Evolutionary conservation across 2,329 filamentous ascomycete genomes (phyloP), one percentile per base, ranked within the genome.

Genomic region (Claviceps sp.): DNA sequence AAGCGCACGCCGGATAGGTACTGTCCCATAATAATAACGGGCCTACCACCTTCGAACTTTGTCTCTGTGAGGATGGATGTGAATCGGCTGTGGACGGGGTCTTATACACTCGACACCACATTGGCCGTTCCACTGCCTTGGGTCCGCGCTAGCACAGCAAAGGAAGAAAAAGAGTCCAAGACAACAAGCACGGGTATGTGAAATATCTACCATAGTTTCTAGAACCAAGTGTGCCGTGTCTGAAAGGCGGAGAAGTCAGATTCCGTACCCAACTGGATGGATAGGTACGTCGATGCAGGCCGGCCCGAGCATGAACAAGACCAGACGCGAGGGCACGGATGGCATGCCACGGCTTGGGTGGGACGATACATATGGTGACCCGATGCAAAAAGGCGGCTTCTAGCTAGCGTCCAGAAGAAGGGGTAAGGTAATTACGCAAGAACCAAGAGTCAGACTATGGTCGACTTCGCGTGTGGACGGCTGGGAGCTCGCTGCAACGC

Each of bases 51-150:
- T 22, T 16, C 30, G 7, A 11, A 20, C 30, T 30, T 37, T 37
- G 34, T 42, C 42, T 14, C 34, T 24, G 5, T 22, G 22, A 42
- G 49, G 34, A 42, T 52, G 53, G 53, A 48, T 38, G 24, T n/a
- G 46, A 45, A 50, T 50, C 50, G 53, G 53, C 47, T 38, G 24
- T n/a, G 46, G 38, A 50, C 47, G 34, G 42, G 47, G 51, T 56
- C 51, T 57, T 57, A 57, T 57, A 56, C 50, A 50, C 37, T 42
- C 37, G 30, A 50, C 41, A 47, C 26, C 20, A 47, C 37, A 37
- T 48, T 50, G 41, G 40, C 30, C 34, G 43, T 50, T 51, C 50
- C 54, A 41, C 48, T n/a, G 37, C 42, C 37, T 50, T 46, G 44
- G 53, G 47, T 51, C 50, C 52, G 46, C 50, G 46, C 51, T 52